Base-by-base conservation (phyloP, 139 green algal genomes). In the Chlamydomonas sp. region DNA sequence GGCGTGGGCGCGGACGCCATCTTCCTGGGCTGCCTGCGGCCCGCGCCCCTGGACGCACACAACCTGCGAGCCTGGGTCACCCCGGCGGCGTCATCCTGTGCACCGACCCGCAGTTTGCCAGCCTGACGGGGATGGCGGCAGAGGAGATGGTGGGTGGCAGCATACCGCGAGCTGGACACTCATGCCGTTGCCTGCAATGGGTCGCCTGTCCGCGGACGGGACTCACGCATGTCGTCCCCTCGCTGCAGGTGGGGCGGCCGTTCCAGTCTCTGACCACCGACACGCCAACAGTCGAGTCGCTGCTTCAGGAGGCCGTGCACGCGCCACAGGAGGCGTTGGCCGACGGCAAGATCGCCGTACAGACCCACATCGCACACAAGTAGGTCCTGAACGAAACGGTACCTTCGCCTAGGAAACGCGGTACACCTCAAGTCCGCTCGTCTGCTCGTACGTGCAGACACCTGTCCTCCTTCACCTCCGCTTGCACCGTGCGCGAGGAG, bases 1-100 rank as follows among this genome's bases (percentile, higher is more conserved):
- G 86, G 86, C 64, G 20, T 74, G 1, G 86, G 86, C 57, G 73
- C 72, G 2, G 86, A 90, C 73, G 18, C 62, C 74, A 66, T 82
- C 60, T 82, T 82, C 60, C 77, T 82, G 60, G 77, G 77, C 61
- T 8, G 69, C 60, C 15, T 71, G 10, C 77, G 77, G 17, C 77
- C 58, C 2, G 16, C 57, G 18, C 61, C 77, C 60, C 57, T 20
- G 14, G 57, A 57, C 61, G 12, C 60, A 6, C 14, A 68, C 9
- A 4, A 82, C 14, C 10, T 82, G 59, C 61, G 77, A 31, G 77
- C 77, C 77, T 82, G 77, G 77, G 16, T 82, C 60, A 15, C 77
- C 15, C 77, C 77, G 71, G 71, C 57, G 77, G 77, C 10, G 61
- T 71, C 60, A 59, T 82, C 77, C 20, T 82, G 60, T 82, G 77